Conservation (phyloP, 495 filamentous ascomycete species). For the Penicillium cinerascens region DNA sequence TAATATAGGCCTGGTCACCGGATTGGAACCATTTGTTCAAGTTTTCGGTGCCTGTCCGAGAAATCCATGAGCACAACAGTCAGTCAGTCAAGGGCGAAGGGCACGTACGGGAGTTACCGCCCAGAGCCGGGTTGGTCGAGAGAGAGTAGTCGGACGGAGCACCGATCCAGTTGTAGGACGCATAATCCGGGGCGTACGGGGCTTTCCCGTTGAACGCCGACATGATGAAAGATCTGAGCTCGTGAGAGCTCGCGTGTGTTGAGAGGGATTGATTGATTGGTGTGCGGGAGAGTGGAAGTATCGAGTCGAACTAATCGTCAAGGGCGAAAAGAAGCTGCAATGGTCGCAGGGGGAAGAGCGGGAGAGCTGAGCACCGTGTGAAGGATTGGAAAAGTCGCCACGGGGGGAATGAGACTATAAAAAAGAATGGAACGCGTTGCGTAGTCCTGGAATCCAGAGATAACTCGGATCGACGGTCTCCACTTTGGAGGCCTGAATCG, state of each 20-base stretch:
- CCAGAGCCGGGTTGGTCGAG: conserved; percentile 63
- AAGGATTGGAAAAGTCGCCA: conserved; percentile 27
- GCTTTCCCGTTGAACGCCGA: conserved; percentile 27
- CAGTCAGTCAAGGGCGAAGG: not conserved
- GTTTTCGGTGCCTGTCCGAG: conserved; percentile 59
- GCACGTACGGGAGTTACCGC: conserved; percentile 79
- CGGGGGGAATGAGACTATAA: conserved; percentile 27
- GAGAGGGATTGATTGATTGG: not conserved
- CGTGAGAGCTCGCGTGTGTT: conserved; percentile 2
- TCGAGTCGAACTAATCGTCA: not conserved
- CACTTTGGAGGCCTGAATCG: conserved; percentile 20
- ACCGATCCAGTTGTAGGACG: conserved; percentile 80
- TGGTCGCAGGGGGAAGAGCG: conserved; percentile 2
- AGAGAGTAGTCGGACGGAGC: conserved; percentile 67
- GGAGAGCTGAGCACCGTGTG: conserved; percentile 17
- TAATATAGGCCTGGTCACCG: conserved; percentile 82
- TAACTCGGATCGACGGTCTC: conserved; percentile 24
- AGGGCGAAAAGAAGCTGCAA: not conserved
- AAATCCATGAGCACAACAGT: not conserved
- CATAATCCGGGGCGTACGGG: conserved; percentile 42
- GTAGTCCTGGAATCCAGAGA: conserved; percentile 15
- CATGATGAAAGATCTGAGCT: conserved; percentile 14
- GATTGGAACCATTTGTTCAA: conserved; percentile 83
- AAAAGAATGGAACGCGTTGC: conserved; percentile 20
- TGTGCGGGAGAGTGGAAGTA: not conserved